Percentiles rank a stretch among this genome's conserved stretches.
These are phyloP conservation scores for Allium fistulosum DNA, from an alignment of 106 monocot species.

Conservation along the genomic window DNA sequence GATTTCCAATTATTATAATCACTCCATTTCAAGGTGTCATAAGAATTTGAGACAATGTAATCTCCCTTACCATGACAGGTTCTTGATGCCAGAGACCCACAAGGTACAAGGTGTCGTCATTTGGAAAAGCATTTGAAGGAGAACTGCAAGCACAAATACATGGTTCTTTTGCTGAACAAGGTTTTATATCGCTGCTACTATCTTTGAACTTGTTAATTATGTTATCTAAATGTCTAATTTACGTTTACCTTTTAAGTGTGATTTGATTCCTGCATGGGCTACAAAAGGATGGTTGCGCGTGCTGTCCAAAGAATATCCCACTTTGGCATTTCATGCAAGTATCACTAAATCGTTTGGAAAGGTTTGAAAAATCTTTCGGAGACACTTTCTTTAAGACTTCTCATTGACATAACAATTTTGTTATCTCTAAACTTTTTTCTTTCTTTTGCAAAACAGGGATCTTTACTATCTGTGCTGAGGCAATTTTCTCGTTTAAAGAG, in stretches of 20 bases:
- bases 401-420: background rate
- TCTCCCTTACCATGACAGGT: slow-evolving; percentile 30
- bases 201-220: no score
- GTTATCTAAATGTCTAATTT: background rate
- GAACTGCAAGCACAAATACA: slow-evolving; percentile 84
- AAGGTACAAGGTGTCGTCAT: slow-evolving; percentile 86
- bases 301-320: slow-evolving; percentile 84
- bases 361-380: slow-evolving; percentile 22
- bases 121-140: slow-evolving; percentile 92
- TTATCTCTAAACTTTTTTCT: background rate
- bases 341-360: slow-evolving; percentile 94
- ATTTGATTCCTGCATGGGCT: slow-evolving; percentile 92
- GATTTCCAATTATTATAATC: no score
- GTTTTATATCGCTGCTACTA: slow-evolving; percentile 17
- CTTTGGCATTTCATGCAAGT: slow-evolving; percentile 95
- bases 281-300: slow-evolving; percentile 92
- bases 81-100: slow-evolving; percentile 95
- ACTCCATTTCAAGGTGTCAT: no score
- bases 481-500: slow-evolving; percentile 92
- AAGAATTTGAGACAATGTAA: no score
- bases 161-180: slow-evolving; percentile 94
- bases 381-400: background rate
- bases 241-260: slow-evolving; percentile 49
- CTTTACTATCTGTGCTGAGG: slow-evolving; percentile 83
- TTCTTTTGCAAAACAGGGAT: slow-evolving; percentile 40